Evolutionary conservation across 1,139 yeast species (phyloP), one percentile per base, ranked within the genome.

Genomic region (Hyphopichia burtonii): DNA sequence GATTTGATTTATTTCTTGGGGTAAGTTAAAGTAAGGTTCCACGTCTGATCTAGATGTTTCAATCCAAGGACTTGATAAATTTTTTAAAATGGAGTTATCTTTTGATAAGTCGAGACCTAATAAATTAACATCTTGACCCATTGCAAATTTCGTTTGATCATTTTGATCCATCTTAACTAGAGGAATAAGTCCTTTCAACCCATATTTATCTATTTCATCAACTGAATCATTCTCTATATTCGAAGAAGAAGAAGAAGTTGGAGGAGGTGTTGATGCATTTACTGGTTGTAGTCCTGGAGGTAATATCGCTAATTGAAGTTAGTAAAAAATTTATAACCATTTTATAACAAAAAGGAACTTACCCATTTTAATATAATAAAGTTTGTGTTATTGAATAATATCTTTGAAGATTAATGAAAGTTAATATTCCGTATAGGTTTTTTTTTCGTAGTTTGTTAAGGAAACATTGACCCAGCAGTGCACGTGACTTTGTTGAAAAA

Each of bases 21-120:
- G 95, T 28, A 82, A 65, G 31, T 62, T 62, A 59, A 80, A 88
- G 48, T 74, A 76, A 2, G 99, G 99, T 53, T 89, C 96, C n/a
- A 91, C 96, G 52, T 86, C 91, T 44, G 90, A 83, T 54, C 94
- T 74, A 11, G 95, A 81, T 1, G 96, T 87, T 58, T 91, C 98
- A 31, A 87, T 74, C 98, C 98, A 93, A 11, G 98, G 98, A 11
- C 96, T 85, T 22, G 95, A 83, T 56, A 91, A 80, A n/a, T 82
- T 80, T 52, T 77, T 78, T 39, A 91, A 74, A 28, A 90, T 70
- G 46, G 79, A 72, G 15, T 73, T 68, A 34, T 68, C 66, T 14
- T 54, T 59, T 9, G 69, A 63, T 51, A 86, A 71, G 54, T 87
- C 86, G 39, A 89, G 68, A 15, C 94, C 95, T 34, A 87, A 68